Base-by-base conservation (phyloP, 805 yeast species). In the Candida dajiaensis region DNA sequence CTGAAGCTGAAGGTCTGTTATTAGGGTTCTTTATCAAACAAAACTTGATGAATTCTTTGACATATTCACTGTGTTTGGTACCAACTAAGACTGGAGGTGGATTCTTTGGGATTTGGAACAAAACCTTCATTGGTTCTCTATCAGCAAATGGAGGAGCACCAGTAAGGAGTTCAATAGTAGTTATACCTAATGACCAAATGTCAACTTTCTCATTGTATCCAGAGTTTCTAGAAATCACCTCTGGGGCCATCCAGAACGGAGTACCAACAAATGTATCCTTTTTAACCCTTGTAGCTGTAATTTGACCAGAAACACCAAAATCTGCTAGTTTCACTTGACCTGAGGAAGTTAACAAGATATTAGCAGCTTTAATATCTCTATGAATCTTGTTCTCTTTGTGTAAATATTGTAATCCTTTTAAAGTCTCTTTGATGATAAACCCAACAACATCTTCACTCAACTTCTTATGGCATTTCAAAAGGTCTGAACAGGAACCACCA, bases 171-270 rank as follows among this genome's bases (percentile, higher is more conserved):
- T 94, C 99, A 57, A 87, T 85, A 1, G 87, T 80, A 0, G 98
- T 90, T 43, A 94, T 92, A 0, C 99, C 99, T 20, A 89, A 70
- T 0, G 97, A 89, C 99, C 99, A 94, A 44, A 94, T 86, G 61
- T 94, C 99, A 1, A 89, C 96, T 58, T 85, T 86, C 51, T 83
- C 85, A 59, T 86, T 76, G 63, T 94, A 89, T 1, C 94, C 95
- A 10, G 67, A 63, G 40, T 64, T 59, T 48, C 75, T 62, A 6
- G 71, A 63, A 39, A 94, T 85, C n/a, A 92, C 85, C 63, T 94
- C 99, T 0, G 99, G 99, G 0, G 99, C 99, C 98, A 92, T 90
- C 97, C 97, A 90, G 65, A 80, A 88, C 13, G 97, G 97, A 0
- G 97, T 89, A 1, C 98, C 98, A 44, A 89, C 96, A 72, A 90